These are phyloP conservation scores for Schizosaccharomyces lindneri DNA, from an alignment of 805 yeast genomes.

Conservation along the genomic window DNA sequence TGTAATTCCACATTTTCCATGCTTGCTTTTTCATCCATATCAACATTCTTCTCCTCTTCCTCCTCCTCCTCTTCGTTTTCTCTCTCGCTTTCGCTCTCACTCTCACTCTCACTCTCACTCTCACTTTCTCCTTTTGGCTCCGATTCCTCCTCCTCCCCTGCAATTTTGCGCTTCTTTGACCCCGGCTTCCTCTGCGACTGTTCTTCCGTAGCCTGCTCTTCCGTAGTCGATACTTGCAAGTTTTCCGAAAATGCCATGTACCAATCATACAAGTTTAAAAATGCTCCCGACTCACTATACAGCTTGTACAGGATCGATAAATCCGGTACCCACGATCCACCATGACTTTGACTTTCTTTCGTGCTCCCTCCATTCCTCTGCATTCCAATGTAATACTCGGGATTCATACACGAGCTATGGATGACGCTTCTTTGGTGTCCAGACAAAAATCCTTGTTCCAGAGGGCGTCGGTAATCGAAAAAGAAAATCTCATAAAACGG, in stretches of 20 bases:
- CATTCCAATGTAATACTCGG: background rate
- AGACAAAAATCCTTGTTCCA: background rate
- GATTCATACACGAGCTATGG: background rate
- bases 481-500: background rate
- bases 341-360: background rate
- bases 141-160: background rate
- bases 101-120: background rate
- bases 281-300: conserved; percentile 7
- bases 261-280: conserved; percentile 7
- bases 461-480: background rate
- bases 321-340: background rate
- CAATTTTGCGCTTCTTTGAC: too few species aligned
- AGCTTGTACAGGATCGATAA: background rate
- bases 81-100: background rate
- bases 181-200: background rate
- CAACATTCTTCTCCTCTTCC: background rate
- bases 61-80: background rate
- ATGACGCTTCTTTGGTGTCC: background rate
- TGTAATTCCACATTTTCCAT: background rate
- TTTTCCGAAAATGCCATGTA: conserved; percentile 6
- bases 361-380: background rate
- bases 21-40: background rate
- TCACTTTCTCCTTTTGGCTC: background rate
- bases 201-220: background rate
- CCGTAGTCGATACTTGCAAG: background rate